Base-by-base conservation (phyloP, 345 rosid species). In the Eucalyptus leucophloia region DNA sequence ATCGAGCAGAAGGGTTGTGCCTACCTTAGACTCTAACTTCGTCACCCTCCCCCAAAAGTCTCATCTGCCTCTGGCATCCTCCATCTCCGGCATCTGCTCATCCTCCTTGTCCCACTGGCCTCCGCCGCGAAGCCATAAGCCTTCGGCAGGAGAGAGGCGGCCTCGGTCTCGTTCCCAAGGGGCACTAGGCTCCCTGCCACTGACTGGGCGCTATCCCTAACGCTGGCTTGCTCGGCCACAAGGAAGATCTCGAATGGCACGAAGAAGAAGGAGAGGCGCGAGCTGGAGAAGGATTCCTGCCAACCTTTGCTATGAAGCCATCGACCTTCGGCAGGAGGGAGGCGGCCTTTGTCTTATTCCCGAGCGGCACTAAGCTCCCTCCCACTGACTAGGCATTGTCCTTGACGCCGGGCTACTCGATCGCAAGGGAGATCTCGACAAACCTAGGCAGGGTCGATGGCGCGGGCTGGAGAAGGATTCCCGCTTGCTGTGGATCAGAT, bases 21-120 rank as follows among this genome's bases (percentile, higher is more conserved):
- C 0, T 49, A 0, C 17, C 51, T 49, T 1, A 0, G 1, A 0
- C 51, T 49, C 51, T 7, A 5, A 2, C 51, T 14, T 1, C 16
- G 51, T 7, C 51, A 14, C 7, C 51, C 17, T 49, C 51, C 51
- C 51, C 51, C 17, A 49, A 49, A 49, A 49, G 51, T 17, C 51
- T 49, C 51, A 14, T 49, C 0, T 49, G 7, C 51, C 51, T 49
- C 51, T 49, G 2, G 7, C 51, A 49, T 49, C 51, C 51, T 49
- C 7, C 1, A 1, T 49, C 51, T 1, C 17, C 17, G 1, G 0
- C 3, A 49, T 49, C 0, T 49, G 7, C 17, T 49, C 51, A 0
- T 49, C 17, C 51, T 49, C 17, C 51, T 0, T 5, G 17, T 49
- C 17, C 1, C 17, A 7, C 51, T 7, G 0, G 7, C 51, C 17